These are phyloP conservation scores for Solanum arcanum DNA, from an alignment of 257 asterid species.

Conservation along the genomic window DNA sequence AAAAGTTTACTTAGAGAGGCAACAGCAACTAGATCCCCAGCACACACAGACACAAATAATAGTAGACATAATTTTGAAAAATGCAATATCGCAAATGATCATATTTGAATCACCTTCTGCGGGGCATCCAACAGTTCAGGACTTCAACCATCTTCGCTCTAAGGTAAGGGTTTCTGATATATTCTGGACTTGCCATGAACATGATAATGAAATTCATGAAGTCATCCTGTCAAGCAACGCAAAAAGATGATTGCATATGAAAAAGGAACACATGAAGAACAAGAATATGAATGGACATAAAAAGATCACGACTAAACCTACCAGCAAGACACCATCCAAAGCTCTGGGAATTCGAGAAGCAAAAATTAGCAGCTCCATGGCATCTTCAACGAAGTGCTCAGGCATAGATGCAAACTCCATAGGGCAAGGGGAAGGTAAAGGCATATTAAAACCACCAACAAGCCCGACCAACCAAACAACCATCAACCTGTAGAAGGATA, in stretches of 20 bases:
- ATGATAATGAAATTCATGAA: conserved; percentile 96
- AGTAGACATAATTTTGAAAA: neutral
- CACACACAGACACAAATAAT: neutral
- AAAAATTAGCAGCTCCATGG: conserved; percentile 93
- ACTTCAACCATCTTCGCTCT: conserved; percentile 99
- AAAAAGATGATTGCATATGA: neutral
- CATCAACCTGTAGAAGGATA: conserved; percentile 87
- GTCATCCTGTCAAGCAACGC: conserved; percentile 55
- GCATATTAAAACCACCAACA: conserved; percentile 90
- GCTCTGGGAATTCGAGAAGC: conserved; percentile 96
- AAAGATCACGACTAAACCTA: conserved; percentile 4
- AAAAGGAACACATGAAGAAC: neutral
- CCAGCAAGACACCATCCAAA: conserved; percentile 85
- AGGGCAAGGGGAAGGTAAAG: conserved; percentile 67
- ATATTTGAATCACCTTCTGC: conserved; percentile 45
- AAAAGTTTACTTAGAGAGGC: conserved; percentile 3
- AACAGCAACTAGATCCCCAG: neutral
- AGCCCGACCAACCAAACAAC: conserved; percentile 82
- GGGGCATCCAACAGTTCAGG: conserved; percentile 97
- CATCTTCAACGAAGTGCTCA: conserved; percentile 90
- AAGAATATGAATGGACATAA: neutral
- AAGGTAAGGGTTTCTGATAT: conserved; percentile 86
- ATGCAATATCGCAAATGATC: neutral
- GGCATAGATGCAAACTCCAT: conserved; percentile 91
- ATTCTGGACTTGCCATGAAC: conserved; percentile 98